Base-by-base conservation (phyloP, 2,329 filamentous ascomycete genomes). In the Chaetomium olivaceum region DNA sequence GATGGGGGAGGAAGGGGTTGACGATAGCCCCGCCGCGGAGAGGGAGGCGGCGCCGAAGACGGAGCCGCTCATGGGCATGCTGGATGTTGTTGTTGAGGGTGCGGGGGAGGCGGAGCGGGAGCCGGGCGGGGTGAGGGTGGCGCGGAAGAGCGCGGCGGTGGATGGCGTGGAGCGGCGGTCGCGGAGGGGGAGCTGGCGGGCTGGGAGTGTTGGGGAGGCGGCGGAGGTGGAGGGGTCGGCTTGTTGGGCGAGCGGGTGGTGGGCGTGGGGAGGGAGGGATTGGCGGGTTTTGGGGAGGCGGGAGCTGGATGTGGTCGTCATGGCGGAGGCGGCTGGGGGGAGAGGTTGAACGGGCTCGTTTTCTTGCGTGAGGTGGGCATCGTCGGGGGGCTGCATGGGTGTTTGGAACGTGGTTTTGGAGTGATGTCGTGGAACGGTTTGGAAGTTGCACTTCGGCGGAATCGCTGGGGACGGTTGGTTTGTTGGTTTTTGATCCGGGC, bases 281-380 rank as follows among this genome's bases (percentile, higher is more conserved):
- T 87, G 83, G 62, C 89, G 85, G 70, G 82, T 80, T 79, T 89
- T 91, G 69, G 87, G 84, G 65, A 87, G 74, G 9, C 36, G 57
- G 23, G 36, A 27, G 16, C 16, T 48, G 1, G 54, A 39, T 7
- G 54, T 8, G 2, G 54, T 9, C 73, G 81, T 87, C 75, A 84
- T 73, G 69, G 81, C 76, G 68, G 89, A 85, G 71, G 87, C 83
- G 71, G 88, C 88, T 74, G 87, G 80, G 74, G 90, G 88, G 77
- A 90, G 84, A 73, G 89, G 85, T 77, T 89, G 87, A 78, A 90
- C 85, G 76, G 89, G 87, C 78, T 89, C 85, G 73, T 89, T 86
- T 19, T 78, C 33, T 39, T 89, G 85, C 73, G 86, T 83, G 76
- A 85, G 80, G 74, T 83, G 80, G 80, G 82, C 87, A 87, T 89